Evolutionary conservation across 768 basidiomycete species (phyloP), one percentile per base, ranked within the genome.

Genomic region (Tephrocybe sp.): DNA sequence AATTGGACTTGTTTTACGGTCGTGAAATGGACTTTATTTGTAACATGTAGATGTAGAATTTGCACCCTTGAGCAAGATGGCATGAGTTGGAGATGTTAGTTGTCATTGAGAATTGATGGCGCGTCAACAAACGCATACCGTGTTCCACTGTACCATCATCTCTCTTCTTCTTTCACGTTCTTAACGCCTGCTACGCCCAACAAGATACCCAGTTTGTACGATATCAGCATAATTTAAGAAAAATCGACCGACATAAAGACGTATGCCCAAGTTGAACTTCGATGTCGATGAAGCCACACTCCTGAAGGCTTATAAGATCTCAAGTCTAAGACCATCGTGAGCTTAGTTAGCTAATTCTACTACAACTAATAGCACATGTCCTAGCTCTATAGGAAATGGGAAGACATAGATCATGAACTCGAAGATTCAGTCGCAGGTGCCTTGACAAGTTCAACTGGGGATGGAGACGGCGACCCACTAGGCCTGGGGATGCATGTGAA

Each of bases 271-370:
- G 58, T 72, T 84, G 50, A 85, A 83, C 62, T 78, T 89, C 58
- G 76, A 84, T 41, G 75, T 85, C 22, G 92, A 94, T 66, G 91
- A 94, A 65, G 89, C 83, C 8, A 70, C 86, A 10, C 69, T 98
- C 36, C 80, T 98, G 51, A 93, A 93, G 70, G 79, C 89, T 2
- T 98, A 98, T 64, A 87, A 85, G 54, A 79, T 98, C 39, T 85
- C 87, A 11, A 83, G 83, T 17, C 72, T 92, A 36, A 72, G 79
- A 34, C 94, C 95, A 32, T 83, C 75, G 89, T 92, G 77, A 60
- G 73, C 55, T 22, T 39, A 5, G 26, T 33, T 12, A 34, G 36
- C 14, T 53, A 41, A 14, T 7, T 19, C n/a, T 42, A 10, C 20
- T 35, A 33, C 19, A 6, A 36, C 23, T 13, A 13, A 33, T 47